Evolutionary conservation across 805 yeast species (phyloP), one percentile per base, ranked within the genome.

Genomic region (Kuraishia molischiana): DNA sequence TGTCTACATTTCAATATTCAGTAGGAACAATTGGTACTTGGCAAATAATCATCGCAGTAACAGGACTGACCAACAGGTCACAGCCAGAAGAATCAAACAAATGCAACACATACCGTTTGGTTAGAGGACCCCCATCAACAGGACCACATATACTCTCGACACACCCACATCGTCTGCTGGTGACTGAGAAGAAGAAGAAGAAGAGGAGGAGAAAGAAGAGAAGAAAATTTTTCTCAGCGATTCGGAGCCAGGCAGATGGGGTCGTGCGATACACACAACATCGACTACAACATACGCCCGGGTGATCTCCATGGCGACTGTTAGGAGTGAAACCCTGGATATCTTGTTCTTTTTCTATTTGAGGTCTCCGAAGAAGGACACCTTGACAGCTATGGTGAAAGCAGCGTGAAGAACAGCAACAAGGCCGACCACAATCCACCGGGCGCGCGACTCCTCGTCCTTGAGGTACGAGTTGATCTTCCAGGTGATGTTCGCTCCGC

Each of bases 361-460:
- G 10, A 22, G 29, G 18, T 26, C 32, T 13, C 38, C 40, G 38
- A 82, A 82, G 61, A 80, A 83, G 37, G 74, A 58, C 10, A 79
- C 63, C 56, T 81, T 79, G 35, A 83, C 83, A 5, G 77, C 71
- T 30, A 82, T 55, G 1, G 85, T 72, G 46, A 80, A 72, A 1
- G 68, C 72, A 6, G 67, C 30, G 56, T 83, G 90, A 15, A 65
- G 67, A 11, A 69, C 39, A 4, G 62, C 58, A n/a, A n/a, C n/a
- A n/a, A n/a, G n/a, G n/a, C n/a, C n/a, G n/a, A n/a, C n/a, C n/a
- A n/a, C n/a, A n/a, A n/a, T n/a, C n/a, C n/a, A n/a, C n/a, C n/a
- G n/a, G n/a, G n/a, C n/a, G n/a, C n/a, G n/a, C n/a, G n/a, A n/a
- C n/a, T n/a, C n/a, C n/a, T n/a, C n/a, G n/a, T n/a, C n/a, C n/a